These are phyloP conservation scores for Exutisphaerella laricina DNA, from an alignment of 2,329 filamentous ascomycete species.

Conservation along the genomic window DNA sequence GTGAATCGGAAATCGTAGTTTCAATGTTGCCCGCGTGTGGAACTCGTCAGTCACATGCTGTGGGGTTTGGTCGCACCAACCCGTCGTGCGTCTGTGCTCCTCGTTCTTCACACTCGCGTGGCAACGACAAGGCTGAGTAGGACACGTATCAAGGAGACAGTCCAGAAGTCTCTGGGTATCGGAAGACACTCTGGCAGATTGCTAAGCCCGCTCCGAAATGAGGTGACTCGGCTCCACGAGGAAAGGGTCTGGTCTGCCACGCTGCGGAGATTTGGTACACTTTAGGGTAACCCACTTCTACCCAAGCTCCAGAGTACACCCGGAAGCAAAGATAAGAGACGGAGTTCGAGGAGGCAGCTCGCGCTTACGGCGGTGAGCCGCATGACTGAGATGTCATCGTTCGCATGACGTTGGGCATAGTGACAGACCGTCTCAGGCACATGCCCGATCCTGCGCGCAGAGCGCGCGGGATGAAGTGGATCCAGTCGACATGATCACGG, in stretches of 20 bases:
- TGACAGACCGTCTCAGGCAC: conserved; percentile 17
- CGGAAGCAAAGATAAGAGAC: too few species aligned
- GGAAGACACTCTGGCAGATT: too few species aligned
- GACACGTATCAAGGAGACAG: too few species aligned
- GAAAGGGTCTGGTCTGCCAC: too few species aligned
- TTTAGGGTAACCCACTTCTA: too few species aligned
- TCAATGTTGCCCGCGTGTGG: neutral
- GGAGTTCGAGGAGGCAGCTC: conserved; percentile 2
- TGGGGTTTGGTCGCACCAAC: conserved; percentile 1
- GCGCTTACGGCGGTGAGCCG: conserved; percentile 15
- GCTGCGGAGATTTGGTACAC: too few species aligned
- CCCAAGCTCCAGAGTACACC: too few species aligned
- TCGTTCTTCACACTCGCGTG: neutral
- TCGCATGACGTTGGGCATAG: conserved; percentile 18
- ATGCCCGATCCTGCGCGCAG: conserved; percentile 1
- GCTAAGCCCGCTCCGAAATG: too few species aligned
- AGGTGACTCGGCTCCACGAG: too few species aligned
- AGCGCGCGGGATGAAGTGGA: conserved; percentile 15
- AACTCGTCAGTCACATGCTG: neutral
- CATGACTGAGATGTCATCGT: conserved; percentile 13
- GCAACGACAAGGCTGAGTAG: too few species aligned
- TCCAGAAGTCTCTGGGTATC: too few species aligned
- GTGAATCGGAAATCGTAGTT: conserved; percentile 7
- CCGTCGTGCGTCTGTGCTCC: neutral
- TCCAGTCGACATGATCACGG: too few species aligned